A percentile compares a stretch with the other conserved stretches of the same genome.
Conservation (phyloP, 805 yeast genomes). For the Candida maesae region DNA sequence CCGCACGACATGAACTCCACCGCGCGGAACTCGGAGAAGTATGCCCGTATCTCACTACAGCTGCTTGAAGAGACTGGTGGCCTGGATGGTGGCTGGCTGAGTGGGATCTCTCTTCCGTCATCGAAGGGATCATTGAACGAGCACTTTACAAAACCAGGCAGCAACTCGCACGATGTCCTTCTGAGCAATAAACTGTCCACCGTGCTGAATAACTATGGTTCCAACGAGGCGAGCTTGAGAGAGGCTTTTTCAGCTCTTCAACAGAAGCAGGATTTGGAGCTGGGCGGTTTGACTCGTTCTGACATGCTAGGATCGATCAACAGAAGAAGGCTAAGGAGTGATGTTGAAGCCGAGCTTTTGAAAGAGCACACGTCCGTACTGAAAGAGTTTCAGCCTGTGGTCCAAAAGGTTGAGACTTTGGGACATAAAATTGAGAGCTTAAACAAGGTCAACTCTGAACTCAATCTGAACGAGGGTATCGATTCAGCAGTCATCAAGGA, state of each 20-base stretch:
- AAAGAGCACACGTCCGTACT: constrained; percentile 50
- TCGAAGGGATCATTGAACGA: constrained; percentile 2
- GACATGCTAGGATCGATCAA: constrained; percentile 53
- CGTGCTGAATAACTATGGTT: constrained; percentile 31
- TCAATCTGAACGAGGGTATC: constrained; percentile 14
- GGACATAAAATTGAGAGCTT: constrained; percentile 20
- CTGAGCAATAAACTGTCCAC: constrained; percentile 34
- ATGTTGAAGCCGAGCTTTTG: constrained; percentile 56
- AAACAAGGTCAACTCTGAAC: constrained; percentile 14
- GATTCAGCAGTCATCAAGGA: constrained; percentile 16
- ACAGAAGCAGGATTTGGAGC: constrained; percentile 29
- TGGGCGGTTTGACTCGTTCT: constrained; percentile 25
- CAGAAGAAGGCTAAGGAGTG: constrained; percentile 56
- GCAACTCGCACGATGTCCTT: constrained; percentile 29
- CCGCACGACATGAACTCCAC: constrained; percentile 5
- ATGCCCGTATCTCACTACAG: constrained; percentile 44
- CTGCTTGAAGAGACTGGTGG: constrained; percentile 28
- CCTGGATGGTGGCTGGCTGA: constrained; percentile 6
- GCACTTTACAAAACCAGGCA: constrained; percentile 5
- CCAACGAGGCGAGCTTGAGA: constrained; percentile 30
- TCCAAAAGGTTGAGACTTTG: constrained; percentile 36
- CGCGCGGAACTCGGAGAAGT: constrained; percentile 37
- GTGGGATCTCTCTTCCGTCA: constrained; percentile 12
- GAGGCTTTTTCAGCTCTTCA: constrained; percentile 33
- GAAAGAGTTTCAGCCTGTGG: constrained; percentile 42